phyloP scores from a whole-genome alignment of 768 basidiomycete species.

The Rubroboletus satanas region DNA sequence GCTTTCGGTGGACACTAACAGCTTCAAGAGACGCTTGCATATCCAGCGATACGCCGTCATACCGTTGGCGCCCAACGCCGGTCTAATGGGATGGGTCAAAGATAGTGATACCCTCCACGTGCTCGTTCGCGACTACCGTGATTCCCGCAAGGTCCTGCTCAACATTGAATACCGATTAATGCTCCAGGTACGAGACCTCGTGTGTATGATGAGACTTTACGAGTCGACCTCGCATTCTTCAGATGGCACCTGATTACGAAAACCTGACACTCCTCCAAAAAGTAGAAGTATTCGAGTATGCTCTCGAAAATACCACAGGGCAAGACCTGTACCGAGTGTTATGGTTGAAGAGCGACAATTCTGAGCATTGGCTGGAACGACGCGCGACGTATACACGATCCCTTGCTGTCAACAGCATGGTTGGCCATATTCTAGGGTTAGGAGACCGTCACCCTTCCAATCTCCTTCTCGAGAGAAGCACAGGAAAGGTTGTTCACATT shows the following conservation, averaged over 20 bases:
- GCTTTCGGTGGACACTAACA: conserved; percentile 86
- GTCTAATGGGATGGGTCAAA: conserved; percentile 92
- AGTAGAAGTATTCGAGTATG: conserved; percentile 98
- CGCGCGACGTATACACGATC: conserved; percentile 95
- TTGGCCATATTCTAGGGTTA: conserved; percentile 93
- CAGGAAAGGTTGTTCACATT: conserved; percentile 94
- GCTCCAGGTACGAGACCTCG: conserved; percentile 82
- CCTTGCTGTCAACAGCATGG: conserved; percentile 96
- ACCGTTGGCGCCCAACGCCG: conserved; percentile 93
- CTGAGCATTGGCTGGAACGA: conserved; percentile 97
- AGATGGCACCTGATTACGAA: conserved; percentile 99
- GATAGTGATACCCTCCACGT: conserved; percentile 96
- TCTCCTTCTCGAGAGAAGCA: conserved; percentile 83
- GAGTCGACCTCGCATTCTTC: conserved; percentile 3
- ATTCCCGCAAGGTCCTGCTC: conserved; percentile 91
- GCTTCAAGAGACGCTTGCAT: conserved; percentile 93
- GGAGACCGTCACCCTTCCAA: conserved; percentile 99
- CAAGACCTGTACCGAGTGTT: conserved; percentile 96
- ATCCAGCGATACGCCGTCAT: conserved; percentile 92
- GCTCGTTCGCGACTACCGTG: conserved; percentile 92
- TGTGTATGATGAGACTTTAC: conserved; percentile 43
- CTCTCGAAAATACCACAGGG: conserved; percentile 95
- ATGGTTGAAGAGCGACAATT: conserved; percentile 93
- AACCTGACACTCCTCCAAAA: conserved; percentile 91
- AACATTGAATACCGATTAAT: conserved; percentile 99